Evolutionary conservation across 352 stramenopile species (phyloP).

Genomic region (Pilasporangium apinafurcum): DNA sequence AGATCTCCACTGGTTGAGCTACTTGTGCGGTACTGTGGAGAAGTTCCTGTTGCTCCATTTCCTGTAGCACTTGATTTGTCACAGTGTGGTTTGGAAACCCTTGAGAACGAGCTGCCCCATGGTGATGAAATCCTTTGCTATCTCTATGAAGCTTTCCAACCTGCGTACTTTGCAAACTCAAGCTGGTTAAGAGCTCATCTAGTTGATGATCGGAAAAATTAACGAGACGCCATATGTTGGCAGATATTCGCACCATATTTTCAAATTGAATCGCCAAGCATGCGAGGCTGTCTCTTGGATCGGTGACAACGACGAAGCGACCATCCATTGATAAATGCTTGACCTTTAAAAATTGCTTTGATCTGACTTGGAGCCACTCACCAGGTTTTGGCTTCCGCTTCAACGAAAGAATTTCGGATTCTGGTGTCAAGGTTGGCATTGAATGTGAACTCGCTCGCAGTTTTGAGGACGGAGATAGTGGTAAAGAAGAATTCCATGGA

Average conservation of each 20-base stretch:
- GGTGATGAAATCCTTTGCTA: slow-evolving; percentile 39
- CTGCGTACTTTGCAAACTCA: background rate
- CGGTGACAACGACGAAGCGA: slow-evolving; percentile 13
- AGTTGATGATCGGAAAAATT: slow-evolving; percentile 4
- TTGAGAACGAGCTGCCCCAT: slow-evolving; percentile 40
- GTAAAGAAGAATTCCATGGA: slow-evolving; percentile 8
- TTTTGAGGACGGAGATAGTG: background rate
- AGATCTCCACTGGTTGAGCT: slow-evolving; percentile 30
- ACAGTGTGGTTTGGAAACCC: slow-evolving; percentile 54
- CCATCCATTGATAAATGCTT: slow-evolving; percentile 24
- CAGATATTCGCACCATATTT: slow-evolving; percentile 28
- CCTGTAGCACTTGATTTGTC: slow-evolving; percentile 10
- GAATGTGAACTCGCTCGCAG: too few species aligned
- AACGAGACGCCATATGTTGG: slow-evolving; percentile 26
- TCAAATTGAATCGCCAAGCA: slow-evolving; percentile 18
- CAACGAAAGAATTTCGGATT: too few species aligned
- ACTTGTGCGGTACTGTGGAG: slow-evolving; percentile 3
- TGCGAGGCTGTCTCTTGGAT: slow-evolving; percentile 6
- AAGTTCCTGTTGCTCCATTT: background rate
- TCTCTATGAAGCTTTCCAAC: slow-evolving; percentile 48
- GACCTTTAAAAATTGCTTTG: slow-evolving; percentile 45
- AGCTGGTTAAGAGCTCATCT: background rate
- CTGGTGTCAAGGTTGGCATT: background rate
- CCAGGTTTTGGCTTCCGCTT: slow-evolving; percentile 21
- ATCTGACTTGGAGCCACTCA: slow-evolving; percentile 45